These are phyloP conservation scores for Russula compacta DNA, from an alignment of 768 basidiomycete species.

Conservation along the genomic window DNA sequence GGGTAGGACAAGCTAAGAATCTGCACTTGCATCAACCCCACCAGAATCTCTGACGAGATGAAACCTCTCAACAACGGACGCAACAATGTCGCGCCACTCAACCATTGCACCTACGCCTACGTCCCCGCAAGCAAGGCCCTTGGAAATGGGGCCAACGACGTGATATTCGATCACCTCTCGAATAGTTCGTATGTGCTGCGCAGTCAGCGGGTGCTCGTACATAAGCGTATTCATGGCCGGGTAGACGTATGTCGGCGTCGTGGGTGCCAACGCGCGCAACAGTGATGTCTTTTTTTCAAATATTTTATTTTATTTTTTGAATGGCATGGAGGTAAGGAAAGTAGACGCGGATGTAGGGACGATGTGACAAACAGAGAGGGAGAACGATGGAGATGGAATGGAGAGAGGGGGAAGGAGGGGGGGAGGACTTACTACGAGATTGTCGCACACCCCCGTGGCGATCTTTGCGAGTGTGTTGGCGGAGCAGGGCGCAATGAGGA, in stretches of 20 bases:
- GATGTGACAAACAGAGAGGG: no score
- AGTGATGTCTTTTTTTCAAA: slow-evolving; percentile 50
- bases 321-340: no score
- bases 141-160: slow-evolving; percentile 82
- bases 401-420: no score
- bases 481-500: slow-evolving; percentile 90
- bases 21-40: not conserved
- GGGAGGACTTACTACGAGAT: slow-evolving; percentile 54
- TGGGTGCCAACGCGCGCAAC: slow-evolving; percentile 73
- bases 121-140: slow-evolving; percentile 86
- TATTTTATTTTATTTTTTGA: not conserved
- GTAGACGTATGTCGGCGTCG: slow-evolving; percentile 83
- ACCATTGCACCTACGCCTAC: slow-evolving; percentile 94
- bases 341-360: no score
- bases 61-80: slow-evolving; percentile 55
- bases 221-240: slow-evolving; percentile 99
- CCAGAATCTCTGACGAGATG: slow-evolving; percentile 11
- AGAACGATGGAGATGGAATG: not conserved
- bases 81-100: slow-evolving; percentile 87
- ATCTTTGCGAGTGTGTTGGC: slow-evolving; percentile 97
- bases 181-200: slow-evolving; percentile 69
- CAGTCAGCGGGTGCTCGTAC: slow-evolving; percentile 91
- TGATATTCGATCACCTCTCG: slow-evolving; percentile 70
- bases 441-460: slow-evolving; percentile 81
- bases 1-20: not conserved